phyloP scores from a whole-genome alignment of 2,329 filamentous ascomycete species.

The Cladosporium sp. region DNA sequence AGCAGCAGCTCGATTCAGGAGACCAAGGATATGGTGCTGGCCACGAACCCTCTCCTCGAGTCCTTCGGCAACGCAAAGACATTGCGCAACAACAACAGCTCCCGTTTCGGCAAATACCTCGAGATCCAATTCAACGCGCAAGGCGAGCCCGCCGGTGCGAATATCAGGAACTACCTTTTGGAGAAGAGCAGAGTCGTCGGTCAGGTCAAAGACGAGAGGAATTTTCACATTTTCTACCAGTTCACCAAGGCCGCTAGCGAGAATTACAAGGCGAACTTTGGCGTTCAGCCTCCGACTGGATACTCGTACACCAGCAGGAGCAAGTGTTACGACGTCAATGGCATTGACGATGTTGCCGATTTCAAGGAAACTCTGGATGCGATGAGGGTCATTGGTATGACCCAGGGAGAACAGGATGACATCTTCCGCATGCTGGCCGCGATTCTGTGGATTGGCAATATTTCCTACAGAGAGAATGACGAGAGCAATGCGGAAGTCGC shows the following conservation, averaged over 20 bases:
- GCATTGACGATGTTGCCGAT: conserved; percentile 87
- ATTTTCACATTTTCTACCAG: conserved; percentile 99
- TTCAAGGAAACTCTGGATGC: conserved; percentile 88
- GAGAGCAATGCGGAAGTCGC: conserved; percentile 80
- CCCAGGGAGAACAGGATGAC: conserved; percentile 84
- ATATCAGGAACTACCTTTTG: conserved; percentile 96
- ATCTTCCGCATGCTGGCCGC: conserved; percentile 94
- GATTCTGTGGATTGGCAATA: conserved; percentile 91
- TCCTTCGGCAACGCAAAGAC: conserved; percentile 99
- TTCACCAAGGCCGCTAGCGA: conserved; percentile 93
- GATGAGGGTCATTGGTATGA: conserved; percentile 90
- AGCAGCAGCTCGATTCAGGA: conserved; percentile 82
- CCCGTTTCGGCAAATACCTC: conserved; percentile 95
- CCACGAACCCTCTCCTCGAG: conserved; percentile 93
- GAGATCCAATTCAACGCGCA: conserved; percentile 92
- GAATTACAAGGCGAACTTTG: conserved; percentile 81
- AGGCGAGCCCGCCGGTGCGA: conserved; percentile 90
- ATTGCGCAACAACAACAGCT: conserved; percentile 97
- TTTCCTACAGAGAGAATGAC: conserved; percentile 86
- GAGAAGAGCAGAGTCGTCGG: conserved; percentile 95
- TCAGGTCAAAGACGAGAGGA: conserved; percentile 91
- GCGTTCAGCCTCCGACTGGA: conserved; percentile 84
- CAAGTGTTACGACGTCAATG: conserved; percentile 90
- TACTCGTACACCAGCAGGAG: conserved; percentile 93
- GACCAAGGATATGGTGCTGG: conserved; percentile 99